These are phyloP conservation scores for Amaranthus hypochondriacus DNA, from an alignment of 148 eudicot species.

Conservation along the genomic window DNA sequence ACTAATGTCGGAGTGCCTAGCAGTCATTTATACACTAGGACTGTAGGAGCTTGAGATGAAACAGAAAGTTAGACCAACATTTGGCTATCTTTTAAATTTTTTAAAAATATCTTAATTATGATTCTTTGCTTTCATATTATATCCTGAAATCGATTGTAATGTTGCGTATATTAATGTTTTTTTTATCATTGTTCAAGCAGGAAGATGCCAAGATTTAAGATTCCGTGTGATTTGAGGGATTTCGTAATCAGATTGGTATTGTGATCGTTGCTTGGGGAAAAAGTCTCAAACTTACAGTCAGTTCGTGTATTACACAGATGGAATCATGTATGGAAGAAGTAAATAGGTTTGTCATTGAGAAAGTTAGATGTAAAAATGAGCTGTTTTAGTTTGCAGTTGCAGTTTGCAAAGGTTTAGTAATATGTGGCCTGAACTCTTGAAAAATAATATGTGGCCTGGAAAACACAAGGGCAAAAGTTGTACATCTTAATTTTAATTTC, in stretches of 20 bases:
- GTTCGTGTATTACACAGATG: not conserved
- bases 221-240: not conserved
- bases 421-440: slow-evolving; percentile 6
- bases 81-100: too few species aligned
- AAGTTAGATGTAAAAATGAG: slow-evolving; percentile 30
- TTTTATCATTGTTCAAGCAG: slow-evolving; percentile 11
- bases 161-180: not conserved
- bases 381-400: slow-evolving; percentile 4
- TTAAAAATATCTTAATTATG: too few species aligned
- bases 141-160: not conserved
- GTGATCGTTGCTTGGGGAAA: not conserved
- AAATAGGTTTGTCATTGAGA: slow-evolving; percentile 22
- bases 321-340: slow-evolving; percentile 7
- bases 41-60: too few species aligned
- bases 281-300: slow-evolving; percentile 2
- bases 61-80: too few species aligned
- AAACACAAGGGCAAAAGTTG: slow-evolving; percentile 7
- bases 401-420: slow-evolving; percentile 18
- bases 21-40: too few species aligned
- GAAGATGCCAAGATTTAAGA: slow-evolving; percentile 13
- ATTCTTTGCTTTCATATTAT: too few species aligned
- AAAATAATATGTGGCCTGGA: slow-evolving; percentile 12
- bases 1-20: too few species aligned
- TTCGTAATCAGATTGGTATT: slow-evolving; percentile 9
- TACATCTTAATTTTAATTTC: slow-evolving; percentile 16